phyloP scores from a whole-genome alignment of 2,329 filamentous ascomycete genomes.

The Exophiala calicioides region DNA sequence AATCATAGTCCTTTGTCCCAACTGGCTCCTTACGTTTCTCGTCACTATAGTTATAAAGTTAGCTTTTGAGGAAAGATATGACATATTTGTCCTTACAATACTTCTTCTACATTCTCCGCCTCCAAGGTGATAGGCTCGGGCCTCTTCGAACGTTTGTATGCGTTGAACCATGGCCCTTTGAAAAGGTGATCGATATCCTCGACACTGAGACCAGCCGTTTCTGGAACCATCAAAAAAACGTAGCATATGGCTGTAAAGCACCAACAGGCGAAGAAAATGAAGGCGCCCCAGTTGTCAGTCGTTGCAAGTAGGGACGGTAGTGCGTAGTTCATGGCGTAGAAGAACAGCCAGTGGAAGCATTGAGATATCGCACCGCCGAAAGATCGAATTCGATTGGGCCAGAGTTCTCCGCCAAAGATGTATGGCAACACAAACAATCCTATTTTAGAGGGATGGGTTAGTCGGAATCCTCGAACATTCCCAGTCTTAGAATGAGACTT shows the following conservation, averaged over 20 bases:
- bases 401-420: too few relatives aligned
- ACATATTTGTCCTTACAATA: too few relatives aligned
- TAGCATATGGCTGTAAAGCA: constrained; percentile 43
- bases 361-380: constrained; percentile 46
- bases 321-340: constrained; percentile 41
- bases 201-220: constrained; percentile 41
- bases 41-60: too few relatives aligned
- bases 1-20: too few relatives aligned
- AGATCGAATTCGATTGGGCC: too few relatives aligned
- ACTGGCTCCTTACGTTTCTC: too few relatives aligned
- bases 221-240: constrained; percentile 44
- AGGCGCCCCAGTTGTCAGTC: constrained; percentile 47
- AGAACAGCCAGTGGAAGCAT: constrained; percentile 48
- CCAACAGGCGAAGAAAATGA: constrained; percentile 46
- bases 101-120: too few relatives aligned
- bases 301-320: constrained; percentile 38
- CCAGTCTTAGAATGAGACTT: constrained; percentile 17
- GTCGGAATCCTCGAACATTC: not conserved
- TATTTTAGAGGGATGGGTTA: constrained; percentile 13
- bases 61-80: too few relatives aligned
- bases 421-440: constrained; percentile 47
- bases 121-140: not conserved
- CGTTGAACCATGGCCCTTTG: constrained; percentile 32
- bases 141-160: constrained; percentile 16
- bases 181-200: constrained; percentile 45